Conservation (phyloP, 129 eudicot species). For the Ambrosia artemisiifolia region DNA sequence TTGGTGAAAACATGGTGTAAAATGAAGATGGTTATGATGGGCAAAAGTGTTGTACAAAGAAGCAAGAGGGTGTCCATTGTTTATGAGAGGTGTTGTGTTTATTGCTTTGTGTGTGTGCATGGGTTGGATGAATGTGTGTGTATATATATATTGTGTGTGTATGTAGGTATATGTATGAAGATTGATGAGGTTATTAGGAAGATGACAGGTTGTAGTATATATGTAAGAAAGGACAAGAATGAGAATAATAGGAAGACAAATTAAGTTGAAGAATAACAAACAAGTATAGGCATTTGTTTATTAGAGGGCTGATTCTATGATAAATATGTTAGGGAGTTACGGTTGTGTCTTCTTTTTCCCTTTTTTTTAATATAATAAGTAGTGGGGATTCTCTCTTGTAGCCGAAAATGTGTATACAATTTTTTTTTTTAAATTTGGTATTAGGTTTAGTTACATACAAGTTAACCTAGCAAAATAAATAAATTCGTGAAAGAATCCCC, state of each 20-base stretch:
- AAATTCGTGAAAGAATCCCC: no score
- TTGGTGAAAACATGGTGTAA: constrained; percentile 16
- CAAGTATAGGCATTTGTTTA: constrained; percentile 5
- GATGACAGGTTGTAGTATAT: constrained; percentile 27
- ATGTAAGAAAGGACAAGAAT: constrained; percentile 18
- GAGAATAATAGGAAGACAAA: constrained; percentile 22
- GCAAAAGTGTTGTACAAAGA: constrained; percentile 22
- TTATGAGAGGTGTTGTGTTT: no score
- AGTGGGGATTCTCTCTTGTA: no score
- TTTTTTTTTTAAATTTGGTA: no score
- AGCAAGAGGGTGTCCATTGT: constrained; percentile 36
- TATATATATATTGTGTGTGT: not conserved
- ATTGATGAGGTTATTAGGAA: not conserved
- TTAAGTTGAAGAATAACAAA: not conserved
- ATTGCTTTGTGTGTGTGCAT: no score
- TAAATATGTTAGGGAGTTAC: no score
- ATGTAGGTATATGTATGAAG: constrained; percentile 3
- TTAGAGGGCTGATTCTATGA: no score
- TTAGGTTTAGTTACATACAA: no score
- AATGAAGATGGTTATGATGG: constrained; percentile 21
- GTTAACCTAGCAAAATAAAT: no score
- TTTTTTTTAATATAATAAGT: no score
- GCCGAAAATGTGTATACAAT: no score
- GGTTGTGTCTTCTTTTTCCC: no score
- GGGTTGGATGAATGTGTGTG: not conserved